Conservation (phyloP, 2,329 filamentous ascomycete species). For the Calonectria naviculata region DNA sequence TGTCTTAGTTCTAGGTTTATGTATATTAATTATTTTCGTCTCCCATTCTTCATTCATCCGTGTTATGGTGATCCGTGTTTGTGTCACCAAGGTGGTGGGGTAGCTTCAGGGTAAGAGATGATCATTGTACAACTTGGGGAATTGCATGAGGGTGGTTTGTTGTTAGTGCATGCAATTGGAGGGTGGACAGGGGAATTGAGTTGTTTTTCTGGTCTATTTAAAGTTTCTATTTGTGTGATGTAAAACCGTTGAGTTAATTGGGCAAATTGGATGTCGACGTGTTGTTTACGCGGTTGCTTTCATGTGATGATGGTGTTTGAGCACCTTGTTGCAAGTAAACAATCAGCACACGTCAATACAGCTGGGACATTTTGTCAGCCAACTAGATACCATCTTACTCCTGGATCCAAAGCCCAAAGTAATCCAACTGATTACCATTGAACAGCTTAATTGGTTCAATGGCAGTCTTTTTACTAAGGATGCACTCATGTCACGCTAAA, state of each 20-base stretch:
- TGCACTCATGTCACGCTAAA: neutral
- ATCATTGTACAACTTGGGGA: neutral
- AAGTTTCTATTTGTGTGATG: neutral
- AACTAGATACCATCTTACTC: too few species aligned
- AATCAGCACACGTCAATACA: neutral
- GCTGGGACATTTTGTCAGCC: too few species aligned
- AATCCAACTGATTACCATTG: too few species aligned
- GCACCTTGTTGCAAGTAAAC: neutral
- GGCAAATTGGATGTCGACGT: too few species aligned
- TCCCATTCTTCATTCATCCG: too few species aligned
- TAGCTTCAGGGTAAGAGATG: neutral
- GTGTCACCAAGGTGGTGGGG: too few species aligned
- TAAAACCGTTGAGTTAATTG: neutral
- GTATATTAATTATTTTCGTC: too few species aligned
- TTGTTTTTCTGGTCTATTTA: neutral
- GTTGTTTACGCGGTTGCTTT: neutral
- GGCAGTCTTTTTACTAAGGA: neutral
- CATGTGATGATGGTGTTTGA: neutral
- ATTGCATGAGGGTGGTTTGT: neutral
- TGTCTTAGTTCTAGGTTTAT: too few species aligned
- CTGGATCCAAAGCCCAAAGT: too few species aligned
- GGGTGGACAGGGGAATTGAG: neutral
- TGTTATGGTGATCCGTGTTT: too few species aligned
- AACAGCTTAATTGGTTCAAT: neutral
- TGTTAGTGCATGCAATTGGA: neutral